Evolutionary conservation across 2,329 filamentous ascomycete species (phyloP).

Genomic region (Calonectria henricotiae): DNA sequence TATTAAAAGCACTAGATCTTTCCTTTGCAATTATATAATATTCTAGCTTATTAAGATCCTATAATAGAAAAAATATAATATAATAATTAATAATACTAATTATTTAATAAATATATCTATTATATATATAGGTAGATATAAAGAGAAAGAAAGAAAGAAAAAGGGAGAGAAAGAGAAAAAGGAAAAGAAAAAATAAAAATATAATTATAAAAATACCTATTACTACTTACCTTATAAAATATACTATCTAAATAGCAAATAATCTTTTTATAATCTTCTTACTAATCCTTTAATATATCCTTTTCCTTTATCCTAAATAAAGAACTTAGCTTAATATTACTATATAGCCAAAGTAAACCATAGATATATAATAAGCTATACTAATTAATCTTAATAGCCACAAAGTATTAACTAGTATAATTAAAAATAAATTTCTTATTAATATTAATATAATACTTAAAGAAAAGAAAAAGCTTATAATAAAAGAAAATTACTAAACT

Average conservation of each 20-base stretch:
- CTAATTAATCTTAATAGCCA: neutral
- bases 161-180: too few species aligned
- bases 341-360: constrained; percentile 23
- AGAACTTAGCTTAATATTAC: constrained; percentile 1
- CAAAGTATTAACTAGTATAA: constrained; percentile 19
- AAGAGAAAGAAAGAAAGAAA: too few species aligned
- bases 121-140: neutral
- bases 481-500: too few species aligned
- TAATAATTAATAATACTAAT: neutral
- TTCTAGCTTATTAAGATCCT: neutral
- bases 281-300: neutral
- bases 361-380: constrained; percentile 2
- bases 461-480: too few species aligned
- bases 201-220: neutral
- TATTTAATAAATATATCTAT: neutral
- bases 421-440: neutral
- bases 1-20: neutral
- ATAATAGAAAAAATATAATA: neutral
- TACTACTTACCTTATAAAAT: constrained; percentile 17
- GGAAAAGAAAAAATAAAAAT: neutral
- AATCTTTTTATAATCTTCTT: constrained; percentile 6
- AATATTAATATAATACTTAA: too few species aligned
- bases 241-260: constrained; percentile 22
- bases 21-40: neutral
- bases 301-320: neutral